Evolutionary conservation across 2,329 filamentous ascomycete species (phyloP).

Genomic region (Penicillium sp.): DNA sequence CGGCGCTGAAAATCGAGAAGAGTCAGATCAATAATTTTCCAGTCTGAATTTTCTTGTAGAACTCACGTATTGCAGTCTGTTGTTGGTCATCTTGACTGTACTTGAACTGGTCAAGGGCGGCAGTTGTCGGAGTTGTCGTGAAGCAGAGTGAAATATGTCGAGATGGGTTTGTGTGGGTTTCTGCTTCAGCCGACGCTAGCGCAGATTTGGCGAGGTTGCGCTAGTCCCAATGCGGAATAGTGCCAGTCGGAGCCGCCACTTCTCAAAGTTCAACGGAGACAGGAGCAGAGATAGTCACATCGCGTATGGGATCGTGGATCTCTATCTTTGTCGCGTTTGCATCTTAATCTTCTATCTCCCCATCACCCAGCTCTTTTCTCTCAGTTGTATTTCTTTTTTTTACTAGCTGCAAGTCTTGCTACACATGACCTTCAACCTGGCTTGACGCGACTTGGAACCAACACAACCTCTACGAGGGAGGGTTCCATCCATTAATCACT

Average conservation of each 20-base stretch:
- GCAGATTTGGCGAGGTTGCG: conserved; percentile 42
- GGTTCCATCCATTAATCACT: conserved; percentile 27
- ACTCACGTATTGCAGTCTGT: conserved; percentile 54
- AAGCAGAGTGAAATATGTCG: conserved; percentile 43
- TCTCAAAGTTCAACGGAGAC: conserved; percentile 34
- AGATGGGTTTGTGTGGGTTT: conserved; percentile 49
- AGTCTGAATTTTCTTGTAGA: conserved; percentile 4
- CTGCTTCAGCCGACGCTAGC: conserved; percentile 29
- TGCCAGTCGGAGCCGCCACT: conserved; percentile 35
- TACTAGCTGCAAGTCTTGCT: conserved; percentile 6
- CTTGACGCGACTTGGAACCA: conserved; percentile 36
- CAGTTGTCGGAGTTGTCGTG: conserved; percentile 43
- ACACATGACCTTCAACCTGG: conserved; percentile 31
- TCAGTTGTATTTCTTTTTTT: neutral
- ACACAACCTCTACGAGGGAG: conserved; percentile 28
- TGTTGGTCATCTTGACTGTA: conserved; percentile 54
- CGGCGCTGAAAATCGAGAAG: conserved; percentile 57
- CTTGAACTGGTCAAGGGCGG: conserved; percentile 47
- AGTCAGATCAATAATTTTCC: conserved; percentile 30
- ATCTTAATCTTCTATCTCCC: conserved; percentile 8
- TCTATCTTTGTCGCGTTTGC: conserved; percentile 15
- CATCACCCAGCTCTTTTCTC: neutral
- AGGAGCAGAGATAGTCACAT: conserved; percentile 23
- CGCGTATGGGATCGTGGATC: conserved; percentile 14
- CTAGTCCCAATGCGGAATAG: conserved; percentile 44